A percentile compares a stretch with the other conserved stretches of the same genome.
These are phyloP conservation scores for Tricholoma bakamatsutake DNA, from an alignment of 768 basidiomycete genomes.

Conservation along the genomic window DNA sequence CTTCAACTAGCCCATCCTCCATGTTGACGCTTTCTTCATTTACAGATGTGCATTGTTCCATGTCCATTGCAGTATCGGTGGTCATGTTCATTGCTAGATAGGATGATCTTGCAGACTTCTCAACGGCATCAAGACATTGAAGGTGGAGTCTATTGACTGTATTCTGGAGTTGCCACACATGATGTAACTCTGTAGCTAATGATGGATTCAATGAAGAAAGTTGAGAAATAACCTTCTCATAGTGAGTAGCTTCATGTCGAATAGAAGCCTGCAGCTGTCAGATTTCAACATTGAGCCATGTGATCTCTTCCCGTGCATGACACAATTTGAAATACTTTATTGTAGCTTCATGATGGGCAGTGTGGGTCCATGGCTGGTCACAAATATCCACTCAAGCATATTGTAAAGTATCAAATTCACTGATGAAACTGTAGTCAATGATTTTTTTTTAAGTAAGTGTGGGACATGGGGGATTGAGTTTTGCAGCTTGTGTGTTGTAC, in stretches of 20 bases:
- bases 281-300: constrained; percentile 19
- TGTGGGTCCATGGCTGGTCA: constrained; percentile 14
- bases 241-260: background rate
- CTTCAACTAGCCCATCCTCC: background rate
- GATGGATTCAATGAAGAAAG: background rate
- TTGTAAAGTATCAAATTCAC: constrained; percentile 15
- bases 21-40: background rate
- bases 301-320: constrained; percentile 20
- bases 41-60: background rate
- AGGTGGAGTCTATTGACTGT: background rate
- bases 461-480: constrained; percentile 12
- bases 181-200: background rate
- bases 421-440: constrained; percentile 10
- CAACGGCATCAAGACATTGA: background rate
- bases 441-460: constrained; percentile 20
- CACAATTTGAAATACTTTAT: constrained; percentile 15
- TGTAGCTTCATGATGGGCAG: constrained; percentile 10
- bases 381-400: constrained; percentile 12
- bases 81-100: background rate
- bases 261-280: constrained; percentile 14
- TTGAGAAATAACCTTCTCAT: background rate
- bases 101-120: background rate
- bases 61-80: background rate
- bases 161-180: background rate
- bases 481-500: constrained; percentile 13